These are phyloP conservation scores for Striga asiatica DNA, from an alignment of 257 asterid genomes.

Conservation along the genomic window DNA sequence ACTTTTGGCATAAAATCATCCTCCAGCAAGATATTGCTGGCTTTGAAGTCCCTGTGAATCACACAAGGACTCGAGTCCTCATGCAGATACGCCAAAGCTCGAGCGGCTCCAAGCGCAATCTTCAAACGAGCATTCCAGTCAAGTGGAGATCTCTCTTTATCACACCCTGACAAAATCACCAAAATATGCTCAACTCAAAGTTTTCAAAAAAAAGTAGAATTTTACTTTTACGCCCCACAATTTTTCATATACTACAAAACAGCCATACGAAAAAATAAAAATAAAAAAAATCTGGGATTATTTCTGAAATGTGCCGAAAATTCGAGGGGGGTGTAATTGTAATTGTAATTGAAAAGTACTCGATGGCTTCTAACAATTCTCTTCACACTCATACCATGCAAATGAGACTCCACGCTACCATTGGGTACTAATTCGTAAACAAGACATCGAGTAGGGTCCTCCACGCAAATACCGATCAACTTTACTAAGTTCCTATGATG, in stretches of 20 bases:
- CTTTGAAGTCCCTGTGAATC: constrained; percentile 88
- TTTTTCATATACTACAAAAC: too few species aligned
- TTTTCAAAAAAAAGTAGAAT: too few species aligned
- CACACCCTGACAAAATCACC: constrained; percentile 38
- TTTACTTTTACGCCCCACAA: too few species aligned
- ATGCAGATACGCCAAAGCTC: constrained; percentile 87
- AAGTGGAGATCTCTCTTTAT: constrained; percentile 67
- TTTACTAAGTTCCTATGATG: constrained; percentile 88
- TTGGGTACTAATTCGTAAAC: constrained; percentile 70
- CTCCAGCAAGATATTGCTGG: constrained; percentile 88
- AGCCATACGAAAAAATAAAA: too few species aligned
- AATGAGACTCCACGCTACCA: constrained; percentile 89
- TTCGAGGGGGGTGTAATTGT: too few species aligned
- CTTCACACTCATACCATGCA: constrained; percentile 59
- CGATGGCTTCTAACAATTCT: too few species aligned
- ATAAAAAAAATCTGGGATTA: background rate
- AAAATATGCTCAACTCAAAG: background rate
- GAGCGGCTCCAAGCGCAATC: constrained; percentile 96
- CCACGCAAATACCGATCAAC: constrained; percentile 76
- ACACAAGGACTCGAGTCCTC: constrained; percentile 97
- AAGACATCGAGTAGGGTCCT: constrained; percentile 71
- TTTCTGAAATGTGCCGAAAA: too few species aligned
- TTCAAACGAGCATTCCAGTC: constrained; percentile 78
- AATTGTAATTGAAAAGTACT: too few species aligned
- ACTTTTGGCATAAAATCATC: constrained; percentile 78